Evolutionary conservation across 2,329 filamentous ascomycete species (phyloP).

Genomic region (Neonectria ditissima): DNA sequence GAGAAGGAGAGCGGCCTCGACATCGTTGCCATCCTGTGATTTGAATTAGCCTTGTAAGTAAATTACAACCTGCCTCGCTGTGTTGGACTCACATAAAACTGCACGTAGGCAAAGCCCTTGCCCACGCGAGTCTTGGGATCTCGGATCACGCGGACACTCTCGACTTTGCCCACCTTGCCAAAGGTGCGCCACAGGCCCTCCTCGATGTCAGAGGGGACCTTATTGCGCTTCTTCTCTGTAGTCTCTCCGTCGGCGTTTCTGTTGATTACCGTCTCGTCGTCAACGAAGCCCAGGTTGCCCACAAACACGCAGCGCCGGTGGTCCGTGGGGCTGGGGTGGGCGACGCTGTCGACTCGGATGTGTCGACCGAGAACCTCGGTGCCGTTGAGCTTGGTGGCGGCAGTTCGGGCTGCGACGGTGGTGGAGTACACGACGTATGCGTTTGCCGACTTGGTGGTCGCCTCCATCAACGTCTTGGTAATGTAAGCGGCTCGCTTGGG

Average conservation of each 20-base stretch:
- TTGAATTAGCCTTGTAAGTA: conserved; percentile 22
- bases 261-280: conserved; percentile 82
- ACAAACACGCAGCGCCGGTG: conserved; percentile 95
- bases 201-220: conserved; percentile 85
- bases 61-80: conserved; percentile 7
- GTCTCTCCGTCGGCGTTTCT: conserved; percentile 74
- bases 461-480: conserved; percentile 88
- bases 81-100: conserved; percentile 75
- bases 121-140: conserved; percentile 92
- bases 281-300: conserved; percentile 95
- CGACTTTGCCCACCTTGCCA: conserved; percentile 79
- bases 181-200: conserved; percentile 93
- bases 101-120: conserved; percentile 97
- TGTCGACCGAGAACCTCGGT: conserved; percentile 87
- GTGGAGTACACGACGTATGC: conserved; percentile 93
- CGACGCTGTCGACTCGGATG: conserved; percentile 89
- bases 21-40: conserved; percentile 80
- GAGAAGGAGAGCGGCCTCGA: conserved; percentile 89
- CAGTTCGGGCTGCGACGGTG: conserved; percentile 78
- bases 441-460: conserved; percentile 92
- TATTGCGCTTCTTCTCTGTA: conserved; percentile 78
- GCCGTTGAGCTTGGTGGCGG: conserved; percentile 83
- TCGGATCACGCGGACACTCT: conserved; percentile 92
- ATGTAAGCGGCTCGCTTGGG: conserved; percentile 97
- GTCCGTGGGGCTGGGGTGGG: conserved; percentile 85